Evolutionary conservation across 805 yeast species (phyloP).

Genomic region (Lipomyces yamanashiensis): DNA sequence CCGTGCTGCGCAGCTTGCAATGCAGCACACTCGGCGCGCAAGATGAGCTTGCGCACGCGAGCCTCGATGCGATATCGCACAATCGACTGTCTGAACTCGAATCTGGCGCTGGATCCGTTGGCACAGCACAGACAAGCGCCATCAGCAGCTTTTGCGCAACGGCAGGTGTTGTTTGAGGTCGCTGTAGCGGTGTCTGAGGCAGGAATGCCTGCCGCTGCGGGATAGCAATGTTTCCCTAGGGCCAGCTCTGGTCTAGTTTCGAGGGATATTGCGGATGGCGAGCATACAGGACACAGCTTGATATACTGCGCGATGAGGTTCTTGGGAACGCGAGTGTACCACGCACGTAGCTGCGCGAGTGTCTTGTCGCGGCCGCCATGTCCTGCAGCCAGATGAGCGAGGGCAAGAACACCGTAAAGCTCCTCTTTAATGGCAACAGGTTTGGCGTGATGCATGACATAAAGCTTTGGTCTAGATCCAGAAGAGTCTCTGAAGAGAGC

Average conservation of each 20-base stretch:
- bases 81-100: slow-evolving; percentile 7
- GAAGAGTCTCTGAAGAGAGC: slow-evolving; percentile 19
- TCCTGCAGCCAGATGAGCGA: slow-evolving; percentile 22
- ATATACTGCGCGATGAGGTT: slow-evolving; percentile 33
- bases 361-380: slow-evolving; percentile 38
- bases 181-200: neutral
- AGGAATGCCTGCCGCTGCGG: slow-evolving; percentile 5
- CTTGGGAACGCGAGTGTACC: slow-evolving; percentile 36
- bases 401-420: slow-evolving; percentile 28
- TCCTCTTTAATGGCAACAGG: slow-evolving; percentile 36
- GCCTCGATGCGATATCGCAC: slow-evolving; percentile 14
- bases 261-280: slow-evolving; percentile 73
- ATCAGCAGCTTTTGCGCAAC: slow-evolving; percentile 9
- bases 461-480: neutral
- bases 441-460: slow-evolving; percentile 31
- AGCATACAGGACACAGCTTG: slow-evolving; percentile 36
- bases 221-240: slow-evolving; percentile 16
- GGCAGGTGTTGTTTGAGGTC: neutral
- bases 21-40: slow-evolving; percentile 14
- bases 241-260: slow-evolving; percentile 62
- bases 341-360: slow-evolving; percentile 27
- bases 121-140: neutral
- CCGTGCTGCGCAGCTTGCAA: neutral
- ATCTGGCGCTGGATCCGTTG: neutral
- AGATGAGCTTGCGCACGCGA: neutral